Evolutionary conservation across 768 basidiomycete species (phyloP), one percentile per base, ranked within the genome.

Genomic region (Naganishia vaughanmartiniae): DNA sequence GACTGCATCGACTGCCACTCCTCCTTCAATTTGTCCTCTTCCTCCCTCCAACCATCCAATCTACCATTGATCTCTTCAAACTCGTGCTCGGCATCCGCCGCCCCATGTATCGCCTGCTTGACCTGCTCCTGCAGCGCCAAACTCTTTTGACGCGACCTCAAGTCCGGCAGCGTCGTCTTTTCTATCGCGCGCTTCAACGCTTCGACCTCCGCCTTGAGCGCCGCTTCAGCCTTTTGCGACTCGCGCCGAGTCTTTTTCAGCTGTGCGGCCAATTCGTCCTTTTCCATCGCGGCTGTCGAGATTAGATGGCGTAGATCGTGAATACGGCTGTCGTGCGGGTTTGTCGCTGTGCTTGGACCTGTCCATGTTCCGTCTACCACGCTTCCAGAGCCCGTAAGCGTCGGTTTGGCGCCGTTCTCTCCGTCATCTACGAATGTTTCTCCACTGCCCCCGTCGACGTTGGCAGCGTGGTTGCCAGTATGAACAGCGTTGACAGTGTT

Each of bases 121-220:
- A 89, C 88, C 2, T 92, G 90, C 76, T 95, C 92, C 78, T 94
- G 92, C 46, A 95, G 82, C 0, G 93, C 91, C 14, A 93, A 85
- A 12, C 89, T 87, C 74, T 92, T 94, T 79, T 95, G 93, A 54
- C 88, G 87, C 12, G 89, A 87, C n/a, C 92, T 86, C 28, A 87
- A 84, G 78, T 97, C 94, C 1, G 86, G 85, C 0, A 87, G 84
- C 0, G 86, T 83, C 67, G 89, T 86, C 75, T 92, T 92, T 75
- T 95, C 93, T 4, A 89, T 88, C 0, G 91, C 87, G 4, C 91
- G 87, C 78, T 90, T 91, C 66, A 94, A 84, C 0, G 86, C 85
- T 42, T 94, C 90, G 54, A 95, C 92, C 81, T 95, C 92, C 1
- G 88, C 84, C 34, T 90, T 89, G 28, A 95, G 84, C 6, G 87